phyloP scores from a whole-genome alignment of 164 flowering plant genomes.

The grape (Vitis vinifera) region ASM3070453v1 NC_081806.1:7658501-7659000 shows the following conservation, averaged over 20 bases:
- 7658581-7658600: too few relatives aligned
- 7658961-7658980: slow-evolving; percentile 90
- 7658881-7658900: slow-evolving; percentile 54
- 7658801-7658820: not conserved
- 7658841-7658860: too few relatives aligned
- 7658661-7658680: slow-evolving; percentile 89
- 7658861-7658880: slow-evolving; percentile 48
- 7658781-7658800: not conserved
- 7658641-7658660: slow-evolving; percentile 40
- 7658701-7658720: slow-evolving; percentile 99
- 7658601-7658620: too few relatives aligned
- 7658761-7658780: slow-evolving; percentile 33
- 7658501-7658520: not conserved
- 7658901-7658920: slow-evolving; percentile 87
- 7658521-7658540: too few relatives aligned
- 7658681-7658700: slow-evolving; percentile 77
- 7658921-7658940: slow-evolving; percentile 91
- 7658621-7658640: not conserved
- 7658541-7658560: too few relatives aligned
- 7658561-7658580: too few relatives aligned
- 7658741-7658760: slow-evolving; percentile 44
- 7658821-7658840: slow-evolving; percentile 1
- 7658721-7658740: slow-evolving; percentile 73
- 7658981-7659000: slow-evolving; percentile 86
- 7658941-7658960: slow-evolving; percentile 98